Base-by-base conservation (phyloP, 495 filamentous ascomycete species). In the Elasticomyces elasticus region DNA sequence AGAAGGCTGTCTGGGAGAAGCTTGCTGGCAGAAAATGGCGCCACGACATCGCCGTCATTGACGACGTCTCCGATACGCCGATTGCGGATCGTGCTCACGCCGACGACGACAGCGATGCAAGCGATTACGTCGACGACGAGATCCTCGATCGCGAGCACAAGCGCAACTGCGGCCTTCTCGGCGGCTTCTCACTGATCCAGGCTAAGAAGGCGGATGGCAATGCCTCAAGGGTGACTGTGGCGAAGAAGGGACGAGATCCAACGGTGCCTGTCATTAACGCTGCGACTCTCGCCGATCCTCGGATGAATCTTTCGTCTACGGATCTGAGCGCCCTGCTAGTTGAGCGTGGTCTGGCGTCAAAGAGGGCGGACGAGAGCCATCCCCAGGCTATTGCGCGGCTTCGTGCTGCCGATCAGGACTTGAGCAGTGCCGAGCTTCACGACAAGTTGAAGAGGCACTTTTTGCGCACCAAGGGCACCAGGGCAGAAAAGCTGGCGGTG, bases 321-420 rank as follows among this genome's bases (percentile, higher is more conserved):
- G 61, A 63, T 44, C 54, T 61, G 17, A 51, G 33, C 10, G 47
- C 22, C 15, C 58, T 63, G 5, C 51, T 60, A 17, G 15, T 12
- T 17, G 43, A 54, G 47, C 61, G 61, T 44, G 28, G 26, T 12
- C 30, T 54, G 30, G 31, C 59, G 7, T 38, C 47, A 13, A 47
- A 40, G 19, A 28, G 37, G 17, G 23, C 30, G 0, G 22, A 13
- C 2, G 47, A 62, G 40, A 37, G 33, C 1, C 59, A 54, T 50
- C 49, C 51, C 47, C 31, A 54, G 26, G 26, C 56, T 5, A 49
- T 62, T 5, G 55, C 54, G 10, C 48, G 59, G 2, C 33, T 62
- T 6, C 28, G 30, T 0, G 54, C 46, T 7, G 45, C 31, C 20
- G 59, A 62, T 31, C n/a, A 38, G 35, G 33, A 7, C 15, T 50